Base-by-base conservation (phyloP, 495 filamentous ascomycete genomes). In the Tuber magnatum region DNA sequence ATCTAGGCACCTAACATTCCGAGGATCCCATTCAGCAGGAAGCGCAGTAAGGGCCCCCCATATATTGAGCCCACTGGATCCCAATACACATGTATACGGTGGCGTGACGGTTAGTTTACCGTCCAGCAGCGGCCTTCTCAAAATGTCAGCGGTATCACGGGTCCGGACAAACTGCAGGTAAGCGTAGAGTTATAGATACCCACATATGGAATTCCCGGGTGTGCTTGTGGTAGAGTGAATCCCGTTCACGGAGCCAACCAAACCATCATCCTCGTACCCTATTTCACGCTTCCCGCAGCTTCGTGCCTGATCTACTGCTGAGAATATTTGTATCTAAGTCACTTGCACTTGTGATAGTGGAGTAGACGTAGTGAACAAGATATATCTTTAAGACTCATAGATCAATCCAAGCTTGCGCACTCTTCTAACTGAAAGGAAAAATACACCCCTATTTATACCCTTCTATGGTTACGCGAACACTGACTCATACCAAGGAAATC, bases 221-320 rank as follows among this genome's bases (percentile, higher is more conserved):
- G 28, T 35, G 56, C 56, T 35, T 14, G 0, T 32, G 14, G 10
- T 35, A 35, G 32, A 65, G 56, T 1, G 24, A 28, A 61, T 61
- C 28, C 28, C 56, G 5, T 35, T 35, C 28, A 32, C 10, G 2
- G 56, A 20, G 35, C 35, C 56, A 32, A 65, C 1, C 56, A 35
- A 65, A 65, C 28, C 32, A 18, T 35, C 56, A 2, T 28, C 56
- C 56, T 65, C 14, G 56, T 18, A 35, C 10, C 7, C 3, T 35
- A 35, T 65, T 65, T 65, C 56, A 5, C 2, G 28, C 16, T 65
- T 20, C 56, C 28, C 28, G 35, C 28, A 14, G 56, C 18, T 35
- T 18, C 14, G 56, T 65, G 56, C 56, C 56, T 65, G 56, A 65
- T 65, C 56, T 65, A 65, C 51, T 28, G n/a, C n/a, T n/a, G n/a